Conservation (phyloP, 441 rosid species). For the Eugenia klotzschiana region DNA sequence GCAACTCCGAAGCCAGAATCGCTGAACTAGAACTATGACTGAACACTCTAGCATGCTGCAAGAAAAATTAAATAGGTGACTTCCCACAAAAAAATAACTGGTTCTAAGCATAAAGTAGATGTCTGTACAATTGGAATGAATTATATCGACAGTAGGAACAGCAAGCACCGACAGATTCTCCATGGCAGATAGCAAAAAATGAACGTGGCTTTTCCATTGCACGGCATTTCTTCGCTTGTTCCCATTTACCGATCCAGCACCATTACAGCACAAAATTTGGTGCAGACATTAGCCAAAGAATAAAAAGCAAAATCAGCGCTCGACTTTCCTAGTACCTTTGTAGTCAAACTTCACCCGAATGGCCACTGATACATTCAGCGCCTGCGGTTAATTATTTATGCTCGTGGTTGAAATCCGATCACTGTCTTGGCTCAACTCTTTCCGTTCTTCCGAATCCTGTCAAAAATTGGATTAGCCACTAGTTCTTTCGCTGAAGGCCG, state of each 20-base stretch:
- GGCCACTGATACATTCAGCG: not conserved
- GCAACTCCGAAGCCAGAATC: not conserved
- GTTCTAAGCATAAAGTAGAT: not conserved
- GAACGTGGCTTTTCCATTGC: not conserved
- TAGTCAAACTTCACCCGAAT: not conserved
- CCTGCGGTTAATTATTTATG: not conserved
- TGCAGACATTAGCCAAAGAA: not conserved
- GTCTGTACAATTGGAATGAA: not conserved
- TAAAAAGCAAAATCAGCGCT: not conserved
- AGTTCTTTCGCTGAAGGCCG: constrained; percentile 67
- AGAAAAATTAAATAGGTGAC: not conserved
- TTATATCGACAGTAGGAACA: not conserved
- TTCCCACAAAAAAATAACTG: not conserved
- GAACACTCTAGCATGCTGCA: not conserved
- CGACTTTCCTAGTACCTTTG: not conserved
- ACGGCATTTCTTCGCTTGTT: not conserved
- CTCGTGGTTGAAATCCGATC: not conserved
- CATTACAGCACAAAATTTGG: not conserved
- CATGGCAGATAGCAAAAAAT: not conserved
- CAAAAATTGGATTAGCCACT: constrained; percentile 49
- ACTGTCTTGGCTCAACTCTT: not conserved
- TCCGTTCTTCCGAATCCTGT: constrained; percentile 16
- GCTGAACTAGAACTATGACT: not conserved
- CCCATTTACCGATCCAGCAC: not conserved
- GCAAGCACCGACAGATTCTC: not conserved